Conservation (phyloP, 306 rosid genomes). For the Acacia confusa region DNA sequence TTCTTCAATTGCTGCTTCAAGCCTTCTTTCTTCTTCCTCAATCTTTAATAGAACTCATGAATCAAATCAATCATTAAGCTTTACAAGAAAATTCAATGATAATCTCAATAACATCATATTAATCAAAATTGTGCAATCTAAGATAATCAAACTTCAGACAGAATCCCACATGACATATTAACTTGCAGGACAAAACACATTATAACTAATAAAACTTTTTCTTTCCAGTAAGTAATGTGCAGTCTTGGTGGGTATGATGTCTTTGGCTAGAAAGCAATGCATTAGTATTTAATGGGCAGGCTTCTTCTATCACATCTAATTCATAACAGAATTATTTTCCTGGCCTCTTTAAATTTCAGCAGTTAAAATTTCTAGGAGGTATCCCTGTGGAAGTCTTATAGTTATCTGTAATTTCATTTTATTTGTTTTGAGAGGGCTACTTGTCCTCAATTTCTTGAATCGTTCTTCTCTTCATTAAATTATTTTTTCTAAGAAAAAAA, state of each 20-base stretch:
- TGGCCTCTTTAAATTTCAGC: not conserved
- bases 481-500: not conserved
- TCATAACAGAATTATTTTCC: not conserved
- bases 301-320: not conserved
- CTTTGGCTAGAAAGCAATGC: not conserved
- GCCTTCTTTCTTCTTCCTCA: constrained; percentile 92
- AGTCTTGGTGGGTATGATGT: not conserved
- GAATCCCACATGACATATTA: not conserved
- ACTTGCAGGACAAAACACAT: not conserved
- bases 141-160: not conserved
- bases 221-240: not conserved
- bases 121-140: constrained; percentile 5
- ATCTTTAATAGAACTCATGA: constrained; percentile 50
- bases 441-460: not conserved
- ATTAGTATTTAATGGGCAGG: not conserved
- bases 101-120: constrained; percentile 28
- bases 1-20: constrained; percentile 87
- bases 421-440: not conserved
- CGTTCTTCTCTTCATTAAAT: not conserved
- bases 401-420: not conserved
- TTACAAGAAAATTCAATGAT: constrained; percentile 26
- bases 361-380: not conserved
- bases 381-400: not conserved
- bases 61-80: constrained; percentile 35
- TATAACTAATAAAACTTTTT: too few species aligned